Percentiles rank a stretch among this genome's conserved stretches.
These are phyloP conservation scores for Astrothelium macrocarpum DNA, from an alignment of 495 filamentous ascomycete species.

Conservation along the genomic window DNA sequence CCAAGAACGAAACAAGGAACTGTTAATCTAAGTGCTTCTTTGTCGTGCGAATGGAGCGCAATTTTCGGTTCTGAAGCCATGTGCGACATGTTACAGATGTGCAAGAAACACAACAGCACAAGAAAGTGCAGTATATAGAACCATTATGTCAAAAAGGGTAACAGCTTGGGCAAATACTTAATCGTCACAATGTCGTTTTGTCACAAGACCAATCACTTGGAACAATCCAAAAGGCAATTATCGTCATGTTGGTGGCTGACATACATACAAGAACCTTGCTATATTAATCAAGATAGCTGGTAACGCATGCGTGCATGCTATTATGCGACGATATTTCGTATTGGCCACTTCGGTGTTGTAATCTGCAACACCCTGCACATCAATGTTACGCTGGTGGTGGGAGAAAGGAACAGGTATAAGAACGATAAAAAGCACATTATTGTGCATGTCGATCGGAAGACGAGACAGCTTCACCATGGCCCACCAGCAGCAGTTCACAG, in stretches of 20 bases:
- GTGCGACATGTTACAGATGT: not conserved
- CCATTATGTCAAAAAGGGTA: not conserved
- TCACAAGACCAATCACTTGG: not conserved
- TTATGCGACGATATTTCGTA: too few species aligned
- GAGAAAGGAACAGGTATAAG: not conserved
- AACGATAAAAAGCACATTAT: not conserved
- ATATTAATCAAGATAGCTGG: not conserved
- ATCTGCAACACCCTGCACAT: not conserved
- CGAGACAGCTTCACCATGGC: not conserved
- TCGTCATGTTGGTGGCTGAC: not conserved
- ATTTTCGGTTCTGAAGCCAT: not conserved
- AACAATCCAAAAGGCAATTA: not conserved
- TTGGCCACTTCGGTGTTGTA: too few species aligned
- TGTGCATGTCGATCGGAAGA: not conserved
- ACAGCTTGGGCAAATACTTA: not conserved
- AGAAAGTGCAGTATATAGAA: too few species aligned
- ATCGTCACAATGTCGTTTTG: not conserved
- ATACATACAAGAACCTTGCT: not conserved
- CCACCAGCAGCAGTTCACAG: not conserved
- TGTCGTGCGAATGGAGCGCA: not conserved
- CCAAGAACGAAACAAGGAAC: not conserved
- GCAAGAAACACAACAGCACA: not conserved
- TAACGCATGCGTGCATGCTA: not conserved
- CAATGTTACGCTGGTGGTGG: not conserved
- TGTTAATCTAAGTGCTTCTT: not conserved